Percentiles rank a stretch among this genome's conserved stretches.
phyloP scores from a whole-genome alignment of 352 stramenopile genomes.

The Pythium angustatum region DNA sequence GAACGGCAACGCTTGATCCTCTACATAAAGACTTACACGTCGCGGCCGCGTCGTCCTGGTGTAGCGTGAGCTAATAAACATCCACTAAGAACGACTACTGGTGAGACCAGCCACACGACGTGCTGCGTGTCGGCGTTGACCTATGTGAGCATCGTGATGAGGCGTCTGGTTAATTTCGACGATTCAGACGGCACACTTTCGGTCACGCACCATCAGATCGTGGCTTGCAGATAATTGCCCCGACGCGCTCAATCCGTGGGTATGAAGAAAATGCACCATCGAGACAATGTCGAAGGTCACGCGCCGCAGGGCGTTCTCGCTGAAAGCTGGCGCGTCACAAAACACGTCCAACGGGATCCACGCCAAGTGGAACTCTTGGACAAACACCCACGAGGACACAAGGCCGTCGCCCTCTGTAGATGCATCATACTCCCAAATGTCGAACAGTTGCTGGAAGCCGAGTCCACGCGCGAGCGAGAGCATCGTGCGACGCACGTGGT shows the following conservation, averaged over 20 bases:
- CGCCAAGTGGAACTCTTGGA: conserved; percentile 42
- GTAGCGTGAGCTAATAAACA: conserved; percentile 48
- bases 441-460: conserved; percentile 49
- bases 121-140: conserved; percentile 34
- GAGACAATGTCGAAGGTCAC: conserved; percentile 55
- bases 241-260: conserved; percentile 46
- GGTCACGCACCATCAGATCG: conserved; percentile 45
- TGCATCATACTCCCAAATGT: conserved; percentile 42
- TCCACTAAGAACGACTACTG: conserved; percentile 48
- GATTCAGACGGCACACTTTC: not conserved
- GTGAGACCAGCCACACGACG: conserved; percentile 45
- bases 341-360: conserved; percentile 38
- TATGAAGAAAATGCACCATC: conserved; percentile 63
- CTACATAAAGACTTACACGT: too few species aligned
- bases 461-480: conserved; percentile 30
- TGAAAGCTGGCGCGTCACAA: conserved; percentile 34
- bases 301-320: conserved; percentile 45
- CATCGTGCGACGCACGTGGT: conserved; percentile 43
- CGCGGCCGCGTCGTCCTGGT: conserved; percentile 36
- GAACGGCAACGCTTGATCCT: conserved; percentile 10
- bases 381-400: conserved; percentile 44
- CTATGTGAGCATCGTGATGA: conserved; percentile 22
- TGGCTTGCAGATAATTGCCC: conserved; percentile 48
- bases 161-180: not conserved
- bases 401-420: not conserved